Conservation (phyloP, 2,329 filamentous ascomycete species). For the Zelopaecilomyces penicillatus region DNA sequence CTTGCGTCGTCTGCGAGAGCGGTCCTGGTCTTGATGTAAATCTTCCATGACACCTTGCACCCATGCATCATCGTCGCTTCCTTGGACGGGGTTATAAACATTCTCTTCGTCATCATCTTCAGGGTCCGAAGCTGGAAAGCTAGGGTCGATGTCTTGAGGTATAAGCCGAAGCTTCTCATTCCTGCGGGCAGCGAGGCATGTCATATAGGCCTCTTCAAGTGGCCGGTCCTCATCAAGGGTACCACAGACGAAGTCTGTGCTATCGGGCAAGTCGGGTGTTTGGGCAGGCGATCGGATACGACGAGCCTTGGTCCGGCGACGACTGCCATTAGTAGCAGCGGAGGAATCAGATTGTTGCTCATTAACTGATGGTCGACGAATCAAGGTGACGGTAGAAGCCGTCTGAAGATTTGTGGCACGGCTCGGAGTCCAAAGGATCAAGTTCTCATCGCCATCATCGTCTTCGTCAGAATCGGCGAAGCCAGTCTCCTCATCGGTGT, state of each 20-base stretch:
- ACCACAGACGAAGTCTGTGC: conserved; percentile 97
- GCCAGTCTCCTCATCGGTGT: conserved; percentile 63
- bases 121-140: conserved; percentile 88
- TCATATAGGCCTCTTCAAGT: conserved; percentile 87
- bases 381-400: conserved; percentile 25
- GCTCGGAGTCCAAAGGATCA: conserved; percentile 47
- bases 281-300: conserved; percentile 28
- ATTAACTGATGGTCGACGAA: conserved; percentile 29
- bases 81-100: conserved; percentile 49
- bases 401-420: conserved; percentile 28
- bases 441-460: conserved; percentile 56
- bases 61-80: conserved; percentile 62
- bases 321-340: conserved; percentile 35
- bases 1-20: conserved; percentile 39
- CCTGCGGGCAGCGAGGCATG: conserved; percentile 72
- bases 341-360: conserved; percentile 55
- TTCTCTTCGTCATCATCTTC: conserved; percentile 78
- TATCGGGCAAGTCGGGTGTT: conserved; percentile 84
- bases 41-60: conserved; percentile 65
- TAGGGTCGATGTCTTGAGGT: conserved; percentile 96
- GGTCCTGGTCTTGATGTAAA: conserved; percentile 49
- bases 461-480: conserved; percentile 64
- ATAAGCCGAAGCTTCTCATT: conserved; percentile 72
- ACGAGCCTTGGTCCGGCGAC: conserved; percentile 21
- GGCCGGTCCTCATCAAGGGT: conserved; percentile 93